These are phyloP conservation scores for Coleophoma cylindrospora DNA, from an alignment of 2,329 filamentous ascomycete species.

Conservation along the genomic window DNA sequence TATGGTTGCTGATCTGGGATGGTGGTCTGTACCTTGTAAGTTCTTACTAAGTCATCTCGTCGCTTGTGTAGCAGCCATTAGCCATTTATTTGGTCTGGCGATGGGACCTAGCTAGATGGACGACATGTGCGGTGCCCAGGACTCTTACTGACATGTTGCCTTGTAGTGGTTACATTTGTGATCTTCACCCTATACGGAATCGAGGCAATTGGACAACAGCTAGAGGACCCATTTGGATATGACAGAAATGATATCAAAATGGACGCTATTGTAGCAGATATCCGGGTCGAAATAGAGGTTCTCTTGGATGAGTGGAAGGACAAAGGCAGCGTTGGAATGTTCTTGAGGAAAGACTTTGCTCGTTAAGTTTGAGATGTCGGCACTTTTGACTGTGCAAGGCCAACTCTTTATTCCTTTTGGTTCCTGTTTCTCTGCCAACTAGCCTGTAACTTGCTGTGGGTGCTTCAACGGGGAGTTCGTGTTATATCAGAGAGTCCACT, in stretches of 20 bases:
- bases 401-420: too few relatives aligned
- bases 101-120: too few relatives aligned
- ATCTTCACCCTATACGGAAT: constrained; percentile 1
- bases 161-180: background rate
- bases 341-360: background rate
- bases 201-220: background rate
- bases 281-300: background rate
- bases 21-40: background rate
- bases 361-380: background rate
- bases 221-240: constrained; percentile 1
- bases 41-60: too few relatives aligned
- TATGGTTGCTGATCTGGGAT: background rate
- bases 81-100: too few relatives aligned
- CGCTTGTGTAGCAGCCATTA: too few relatives aligned
- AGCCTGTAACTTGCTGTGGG: too few relatives aligned
- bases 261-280: background rate
- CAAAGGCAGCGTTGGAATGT: background rate
- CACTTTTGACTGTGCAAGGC: background rate
- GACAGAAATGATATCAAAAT: constrained; percentile 1
- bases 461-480: too few relatives aligned
- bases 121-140: too few relatives aligned
- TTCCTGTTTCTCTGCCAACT: too few relatives aligned
- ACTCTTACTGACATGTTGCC: too few relatives aligned
- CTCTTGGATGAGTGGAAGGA: background rate
- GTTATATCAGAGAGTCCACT: too few relatives aligned